A percentile compares a stretch with the other conserved stretches of the same genome.
Conservation (phyloP, 345 rosid species). For the Ceriops zippeliana region DNA sequence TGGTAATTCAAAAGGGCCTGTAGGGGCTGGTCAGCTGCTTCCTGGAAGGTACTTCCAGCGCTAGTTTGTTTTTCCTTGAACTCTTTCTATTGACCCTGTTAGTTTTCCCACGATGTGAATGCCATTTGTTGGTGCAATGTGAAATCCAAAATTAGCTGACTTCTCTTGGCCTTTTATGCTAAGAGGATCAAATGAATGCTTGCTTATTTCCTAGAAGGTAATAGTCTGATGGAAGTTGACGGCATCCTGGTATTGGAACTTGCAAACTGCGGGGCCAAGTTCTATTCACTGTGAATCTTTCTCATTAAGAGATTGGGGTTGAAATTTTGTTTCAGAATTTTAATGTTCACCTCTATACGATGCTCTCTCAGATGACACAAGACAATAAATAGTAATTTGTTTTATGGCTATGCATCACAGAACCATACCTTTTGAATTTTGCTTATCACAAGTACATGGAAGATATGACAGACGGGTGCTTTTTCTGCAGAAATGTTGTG, state of each 20-base stretch:
- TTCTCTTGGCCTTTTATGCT: neutral
- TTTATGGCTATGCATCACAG: neutral
- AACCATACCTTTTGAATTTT: neutral
- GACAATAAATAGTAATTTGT: neutral
- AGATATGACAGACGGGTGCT: neutral
- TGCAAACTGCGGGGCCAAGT: neutral
- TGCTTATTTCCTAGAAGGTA: too few relatives aligned
- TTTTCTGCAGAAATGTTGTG: conserved; percentile 42
- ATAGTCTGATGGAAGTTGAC: neutral
- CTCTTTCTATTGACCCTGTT: neutral
- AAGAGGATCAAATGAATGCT: too few relatives aligned
- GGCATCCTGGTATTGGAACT: neutral
- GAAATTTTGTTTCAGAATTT: neutral
- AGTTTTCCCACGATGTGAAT: neutral
- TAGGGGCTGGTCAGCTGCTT: conserved; percentile 67
- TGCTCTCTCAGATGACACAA: neutral
- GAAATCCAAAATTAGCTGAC: neutral
- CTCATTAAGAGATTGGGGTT: neutral
- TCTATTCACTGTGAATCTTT: neutral
- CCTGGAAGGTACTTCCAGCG: conserved; percentile 61
- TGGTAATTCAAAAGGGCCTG: conserved; percentile 57
- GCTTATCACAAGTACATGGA: neutral
- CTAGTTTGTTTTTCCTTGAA: neutral
- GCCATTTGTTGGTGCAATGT: neutral
- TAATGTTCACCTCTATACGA: neutral